A percentile compares a stretch with the other conserved stretches of the same genome.
phyloP scores from a whole-genome alignment of 495 filamentous ascomycete genomes.

The Podospora pseudopauciseta region DNA sequence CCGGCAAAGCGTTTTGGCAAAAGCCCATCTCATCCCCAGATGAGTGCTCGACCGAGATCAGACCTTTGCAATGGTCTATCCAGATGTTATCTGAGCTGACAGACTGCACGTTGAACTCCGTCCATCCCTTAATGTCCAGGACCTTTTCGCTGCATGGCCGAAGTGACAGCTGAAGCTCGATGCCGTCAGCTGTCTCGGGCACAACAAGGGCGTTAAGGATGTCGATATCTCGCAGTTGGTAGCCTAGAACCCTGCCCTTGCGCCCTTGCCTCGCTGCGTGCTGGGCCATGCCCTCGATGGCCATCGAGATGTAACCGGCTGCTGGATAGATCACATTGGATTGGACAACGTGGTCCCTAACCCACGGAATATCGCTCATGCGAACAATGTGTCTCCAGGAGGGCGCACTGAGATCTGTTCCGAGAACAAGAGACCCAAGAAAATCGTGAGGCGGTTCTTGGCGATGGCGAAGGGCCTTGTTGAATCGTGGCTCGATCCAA shows the following conservation, averaged over 20 bases:
- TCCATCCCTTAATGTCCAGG: conserved; percentile 36
- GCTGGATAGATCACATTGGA: conserved; percentile 51
- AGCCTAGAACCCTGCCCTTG: conserved; percentile 17
- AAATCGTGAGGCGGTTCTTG: conserved; percentile 42
- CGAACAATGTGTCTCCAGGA: conserved; percentile 43
- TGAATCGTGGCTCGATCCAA: conserved; percentile 45
- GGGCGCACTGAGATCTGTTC: conserved; percentile 36
- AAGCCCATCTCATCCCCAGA: conserved; percentile 11
- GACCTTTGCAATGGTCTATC: conserved; percentile 34
- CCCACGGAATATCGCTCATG: conserved; percentile 44
- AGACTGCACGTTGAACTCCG: conserved; percentile 42
- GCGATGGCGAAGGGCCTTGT: conserved; percentile 39
- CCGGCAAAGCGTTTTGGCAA: not conserved
- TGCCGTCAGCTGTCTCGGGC: conserved; percentile 33
- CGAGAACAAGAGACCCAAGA: conserved; percentile 38
- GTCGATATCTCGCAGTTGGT: conserved; percentile 41
- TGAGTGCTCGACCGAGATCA: conserved; percentile 27
- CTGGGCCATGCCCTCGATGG: conserved; percentile 43
- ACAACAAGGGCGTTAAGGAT: conserved; percentile 42
- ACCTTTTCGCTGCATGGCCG: conserved; percentile 39
- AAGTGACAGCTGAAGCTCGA: conserved; percentile 42
- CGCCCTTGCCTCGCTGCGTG: conserved; percentile 2
- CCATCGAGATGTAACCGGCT: conserved; percentile 50
- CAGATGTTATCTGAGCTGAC: conserved; percentile 41
- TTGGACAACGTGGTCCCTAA: conserved; percentile 43